Evolutionary conservation across 352 stramenopile genomes (phyloP).

Genomic region (Globisporangium perplexum): DNA sequence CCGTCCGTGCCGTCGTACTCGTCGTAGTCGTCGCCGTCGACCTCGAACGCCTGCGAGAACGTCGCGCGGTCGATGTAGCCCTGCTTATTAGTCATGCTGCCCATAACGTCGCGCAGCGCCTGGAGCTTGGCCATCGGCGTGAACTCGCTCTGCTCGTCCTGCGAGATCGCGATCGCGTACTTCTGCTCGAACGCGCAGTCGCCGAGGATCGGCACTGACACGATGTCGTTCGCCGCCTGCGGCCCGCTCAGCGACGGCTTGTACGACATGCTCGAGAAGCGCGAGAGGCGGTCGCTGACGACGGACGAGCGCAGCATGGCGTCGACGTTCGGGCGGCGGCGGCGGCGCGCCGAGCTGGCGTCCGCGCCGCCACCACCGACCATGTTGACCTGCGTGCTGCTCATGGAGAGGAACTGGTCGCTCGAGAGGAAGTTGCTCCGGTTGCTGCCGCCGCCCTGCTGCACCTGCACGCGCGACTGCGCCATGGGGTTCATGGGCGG

Average conservation of each 20-base stretch:
- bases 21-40: conserved; percentile 46
- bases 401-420: conserved; percentile 44
- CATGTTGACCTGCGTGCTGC: conserved; percentile 23
- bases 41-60: conserved; percentile 73
- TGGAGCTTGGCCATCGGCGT: conserved; percentile 58
- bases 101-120: conserved; percentile 72
- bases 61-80: conserved; percentile 68
- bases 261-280: conserved; percentile 45
- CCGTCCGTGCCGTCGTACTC: conserved; percentile 46
- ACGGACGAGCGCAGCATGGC: conserved; percentile 63
- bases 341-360: conserved; percentile 28
- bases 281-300: conserved; percentile 43
- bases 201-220: conserved; percentile 59
- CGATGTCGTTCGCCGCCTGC: conserved; percentile 30
- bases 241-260: conserved; percentile 36
- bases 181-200: conserved; percentile 66
- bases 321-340: conserved; percentile 52
- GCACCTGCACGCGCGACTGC: not conserved
- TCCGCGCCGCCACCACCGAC: conserved; percentile 15
- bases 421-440: conserved; percentile 55
- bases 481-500: conserved; percentile 11
- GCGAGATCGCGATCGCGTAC: conserved; percentile 58
- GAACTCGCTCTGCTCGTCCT: conserved; percentile 31
- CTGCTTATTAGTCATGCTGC: conserved; percentile 48
- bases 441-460: conserved; percentile 14